Percentiles rank a stretch among this genome's conserved stretches.
phyloP scores from a whole-genome alignment of 2,329 filamentous ascomycete genomes.

The Xylaria sp. region DNA sequence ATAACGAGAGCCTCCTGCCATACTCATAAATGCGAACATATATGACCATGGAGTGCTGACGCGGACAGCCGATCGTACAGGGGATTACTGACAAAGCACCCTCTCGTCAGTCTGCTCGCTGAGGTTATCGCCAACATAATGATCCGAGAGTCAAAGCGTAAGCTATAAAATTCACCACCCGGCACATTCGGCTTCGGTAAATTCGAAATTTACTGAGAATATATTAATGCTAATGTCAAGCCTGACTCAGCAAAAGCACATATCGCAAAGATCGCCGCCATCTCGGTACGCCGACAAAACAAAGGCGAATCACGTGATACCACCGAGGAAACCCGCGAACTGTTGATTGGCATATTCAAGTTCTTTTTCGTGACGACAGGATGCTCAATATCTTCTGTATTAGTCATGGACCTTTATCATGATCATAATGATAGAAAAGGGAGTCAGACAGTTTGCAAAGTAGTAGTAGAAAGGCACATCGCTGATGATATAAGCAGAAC shows the following conservation, averaged over 20 bases:
- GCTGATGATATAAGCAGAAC: conserved; percentile 27
- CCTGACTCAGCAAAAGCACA: conserved; percentile 30
- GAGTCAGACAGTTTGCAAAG: background rate
- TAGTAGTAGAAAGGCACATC: conserved; percentile 10
- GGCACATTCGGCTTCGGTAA: conserved; percentile 9
- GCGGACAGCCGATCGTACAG: background rate
- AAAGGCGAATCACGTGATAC: background rate
- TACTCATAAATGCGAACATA: background rate
- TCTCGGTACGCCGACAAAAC: no score
- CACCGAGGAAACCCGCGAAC: background rate
- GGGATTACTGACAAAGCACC: background rate
- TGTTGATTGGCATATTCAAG: background rate
- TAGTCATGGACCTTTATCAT: conserved; percentile 1
- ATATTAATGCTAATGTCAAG: conserved; percentile 3
- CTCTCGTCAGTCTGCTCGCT: background rate
- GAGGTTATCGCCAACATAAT: background rate
- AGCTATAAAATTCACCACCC: background rate
- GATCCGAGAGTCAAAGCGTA: background rate
- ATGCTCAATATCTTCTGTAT: background rate
- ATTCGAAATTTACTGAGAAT: background rate
- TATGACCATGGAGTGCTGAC: background rate
- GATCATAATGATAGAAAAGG: background rate
- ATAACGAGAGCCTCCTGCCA: background rate
- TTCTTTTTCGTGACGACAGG: background rate
- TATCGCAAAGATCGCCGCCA: background rate